phyloP scores from a whole-genome alignment of 495 filamentous ascomycete species.

The Hapsidospora chrysogenum region DNA sequence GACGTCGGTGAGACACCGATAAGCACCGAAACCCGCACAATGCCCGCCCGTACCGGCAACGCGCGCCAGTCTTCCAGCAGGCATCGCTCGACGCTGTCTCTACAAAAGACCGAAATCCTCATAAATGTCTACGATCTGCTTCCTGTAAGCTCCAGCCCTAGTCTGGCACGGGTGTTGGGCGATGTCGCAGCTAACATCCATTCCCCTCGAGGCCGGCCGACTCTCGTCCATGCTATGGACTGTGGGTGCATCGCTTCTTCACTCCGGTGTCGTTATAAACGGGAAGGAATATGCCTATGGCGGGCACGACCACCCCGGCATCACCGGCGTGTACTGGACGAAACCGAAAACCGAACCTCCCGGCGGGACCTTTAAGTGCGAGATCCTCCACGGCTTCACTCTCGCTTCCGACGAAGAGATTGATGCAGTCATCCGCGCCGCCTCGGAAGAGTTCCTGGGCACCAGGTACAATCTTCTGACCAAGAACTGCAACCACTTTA shows the following conservation, averaged over 20 bases:
- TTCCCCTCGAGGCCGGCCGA: conserved; percentile 38
- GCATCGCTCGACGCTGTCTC: conserved; percentile 38
- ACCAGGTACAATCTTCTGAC: conserved; percentile 60
- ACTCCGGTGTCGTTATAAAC: conserved; percentile 65
- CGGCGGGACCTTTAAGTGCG: conserved; percentile 51
- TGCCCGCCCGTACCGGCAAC: background rate
- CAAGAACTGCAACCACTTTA: conserved; percentile 75
- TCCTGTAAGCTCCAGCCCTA: conserved; percentile 42
- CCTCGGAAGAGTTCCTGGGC: conserved; percentile 49
- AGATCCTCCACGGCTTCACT: conserved; percentile 59
- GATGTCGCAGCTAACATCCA: too few relatives aligned
- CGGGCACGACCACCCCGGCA: conserved; percentile 48
- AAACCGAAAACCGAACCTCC: conserved; percentile 48
- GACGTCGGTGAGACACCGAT: too few relatives aligned
- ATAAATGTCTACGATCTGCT: conserved; percentile 71
- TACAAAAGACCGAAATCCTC: conserved; percentile 52
- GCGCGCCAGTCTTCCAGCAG: conserved; percentile 5
- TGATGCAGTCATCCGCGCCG: conserved; percentile 44
- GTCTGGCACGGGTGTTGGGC: too few relatives aligned
- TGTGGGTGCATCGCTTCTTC: conserved; percentile 52
- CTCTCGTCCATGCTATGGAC: conserved; percentile 55
- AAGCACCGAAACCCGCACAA: too few relatives aligned
- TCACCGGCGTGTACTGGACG: conserved; percentile 68
- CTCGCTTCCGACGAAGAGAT: conserved; percentile 45
- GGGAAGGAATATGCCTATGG: conserved; percentile 67